Base-by-base conservation (phyloP, 169 alveolate species). In the Plasmodium adleri region DNA sequence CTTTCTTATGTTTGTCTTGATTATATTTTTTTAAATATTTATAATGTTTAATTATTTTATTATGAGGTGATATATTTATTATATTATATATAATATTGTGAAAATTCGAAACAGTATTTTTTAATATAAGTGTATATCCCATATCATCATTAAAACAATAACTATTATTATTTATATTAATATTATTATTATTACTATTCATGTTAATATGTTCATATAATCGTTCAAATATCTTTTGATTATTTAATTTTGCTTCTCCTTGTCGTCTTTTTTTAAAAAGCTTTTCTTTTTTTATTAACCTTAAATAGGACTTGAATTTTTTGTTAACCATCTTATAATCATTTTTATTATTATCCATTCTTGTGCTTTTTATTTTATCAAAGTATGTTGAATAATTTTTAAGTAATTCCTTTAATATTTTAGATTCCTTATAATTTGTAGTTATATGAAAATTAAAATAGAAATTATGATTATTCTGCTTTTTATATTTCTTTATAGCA, bases 41-140 rank as follows among this genome's bases (percentile, higher is more conserved):
- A 32, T 50, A 58, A 72, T 86, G 92, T 22, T 86, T 72, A 32
- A 86, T 67, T 43, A 86, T 72, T 54, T 54, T 60, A 43, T 86
- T 86, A 13, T 12, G 28, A 32, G 52, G 52, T 7, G 92, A 86
- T 26, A 86, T 47, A 43, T 72, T 70, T 22, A 86, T 32, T 28
- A 86, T 86, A 39, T 86, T 72, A 71, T 86, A 8, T 72, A 86
- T 72, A 63, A 86, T 87, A 72, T 86, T 86, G 66, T 86, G 92
- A n/a, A 86, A 86, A 67, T 86, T 86, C 1, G 73, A 58, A 3
- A 86, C n/a, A 56, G 59, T 86, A 47, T 72, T 86, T 86, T 86
- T 86, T 66, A 86, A 66, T 60, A 86, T 86, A 28, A 86, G 43
- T 1, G 92, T 86, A 62, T 86, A 86, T 26, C 92, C 86, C 13